phyloP scores from a whole-genome alignment of 352 stramenopile genomes.

The Blastocystis sp. region DNA sequence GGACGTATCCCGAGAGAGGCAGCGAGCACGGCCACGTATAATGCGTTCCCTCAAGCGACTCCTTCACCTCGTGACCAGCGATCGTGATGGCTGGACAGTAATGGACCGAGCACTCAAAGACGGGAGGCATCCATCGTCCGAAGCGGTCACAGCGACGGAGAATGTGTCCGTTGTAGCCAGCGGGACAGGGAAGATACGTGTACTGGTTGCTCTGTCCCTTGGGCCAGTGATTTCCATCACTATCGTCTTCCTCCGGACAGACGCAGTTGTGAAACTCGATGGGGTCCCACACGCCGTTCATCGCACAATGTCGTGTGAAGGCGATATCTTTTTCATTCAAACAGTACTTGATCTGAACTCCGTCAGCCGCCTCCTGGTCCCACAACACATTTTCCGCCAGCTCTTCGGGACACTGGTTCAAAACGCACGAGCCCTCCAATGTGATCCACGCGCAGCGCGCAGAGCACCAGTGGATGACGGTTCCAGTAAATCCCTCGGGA shows the following conservation, averaged over 20 bases:
- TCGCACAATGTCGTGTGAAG: neutral
- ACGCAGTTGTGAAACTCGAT: neutral
- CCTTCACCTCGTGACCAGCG: neutral
- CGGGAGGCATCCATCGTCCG: neutral
- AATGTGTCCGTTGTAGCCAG: neutral
- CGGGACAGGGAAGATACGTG: neutral
- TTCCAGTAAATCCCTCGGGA: neutral
- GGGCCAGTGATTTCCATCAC: neutral
- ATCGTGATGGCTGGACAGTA: neutral
- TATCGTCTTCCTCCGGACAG: neutral
- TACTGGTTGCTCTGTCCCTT: neutral
- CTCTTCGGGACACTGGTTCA: neutral
- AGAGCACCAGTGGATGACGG: conserved; percentile 12
- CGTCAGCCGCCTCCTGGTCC: neutral
- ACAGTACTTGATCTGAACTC: neutral
- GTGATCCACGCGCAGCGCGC: neutral
- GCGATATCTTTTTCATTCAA: neutral
- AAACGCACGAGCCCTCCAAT: neutral
- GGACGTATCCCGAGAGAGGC: neutral
- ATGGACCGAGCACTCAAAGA: neutral
- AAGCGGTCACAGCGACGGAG: conserved; percentile 8
- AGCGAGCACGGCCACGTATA: neutral
- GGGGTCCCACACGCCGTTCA: conserved; percentile 1
- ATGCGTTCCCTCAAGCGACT: neutral
- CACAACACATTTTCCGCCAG: neutral